A percentile compares a stretch with the other conserved stretches of the same genome.
phyloP scores from a whole-genome alignment of 2,329 filamentous ascomycete genomes.

The Claviceps spartinae region DNA sequence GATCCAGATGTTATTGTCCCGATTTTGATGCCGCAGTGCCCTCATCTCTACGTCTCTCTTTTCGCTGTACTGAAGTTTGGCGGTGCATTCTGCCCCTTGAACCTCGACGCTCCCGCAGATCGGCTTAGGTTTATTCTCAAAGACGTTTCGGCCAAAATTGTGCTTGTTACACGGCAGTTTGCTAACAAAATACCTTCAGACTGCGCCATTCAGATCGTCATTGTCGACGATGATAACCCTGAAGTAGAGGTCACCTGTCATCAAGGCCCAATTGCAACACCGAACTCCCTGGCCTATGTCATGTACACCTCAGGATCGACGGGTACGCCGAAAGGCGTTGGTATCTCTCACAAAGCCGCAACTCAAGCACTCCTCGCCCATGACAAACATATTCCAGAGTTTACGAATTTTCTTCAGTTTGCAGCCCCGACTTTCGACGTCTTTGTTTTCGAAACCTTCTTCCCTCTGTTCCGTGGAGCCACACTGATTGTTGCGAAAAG shows the following conservation, averaged over 20 bases:
- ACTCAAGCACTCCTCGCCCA: conserved; percentile 77
- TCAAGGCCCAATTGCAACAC: conserved; percentile 10
- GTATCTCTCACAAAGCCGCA: conserved; percentile 64
- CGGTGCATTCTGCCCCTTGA: conserved; percentile 74
- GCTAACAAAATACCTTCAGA: conserved; percentile 24
- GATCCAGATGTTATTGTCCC: conserved; percentile 46
- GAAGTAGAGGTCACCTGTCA: not conserved
- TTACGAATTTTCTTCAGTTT: conserved; percentile 77
- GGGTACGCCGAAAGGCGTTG: conserved; percentile 77
- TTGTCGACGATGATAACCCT: conserved; percentile 14
- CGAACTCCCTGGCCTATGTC: conserved; percentile 58
- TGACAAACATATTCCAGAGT: conserved; percentile 59
- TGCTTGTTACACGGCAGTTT: conserved; percentile 48
- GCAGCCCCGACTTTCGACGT: conserved; percentile 90
- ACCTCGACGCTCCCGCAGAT: conserved; percentile 63
- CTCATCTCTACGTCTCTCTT: conserved; percentile 63
- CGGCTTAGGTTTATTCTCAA: conserved; percentile 65
- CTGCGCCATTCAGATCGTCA: conserved; percentile 20
- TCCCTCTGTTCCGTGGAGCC: conserved; percentile 59
- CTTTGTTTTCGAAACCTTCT: conserved; percentile 90
- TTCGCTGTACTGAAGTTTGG: conserved; percentile 70
- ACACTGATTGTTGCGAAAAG: conserved; percentile 64
- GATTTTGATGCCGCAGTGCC: conserved; percentile 62
- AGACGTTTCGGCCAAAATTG: conserved; percentile 58
- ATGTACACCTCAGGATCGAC: conserved; percentile 93